phyloP scores from a whole-genome alignment of 805 yeast species.

The Sugiyamaella mastotermitis region DNA sequence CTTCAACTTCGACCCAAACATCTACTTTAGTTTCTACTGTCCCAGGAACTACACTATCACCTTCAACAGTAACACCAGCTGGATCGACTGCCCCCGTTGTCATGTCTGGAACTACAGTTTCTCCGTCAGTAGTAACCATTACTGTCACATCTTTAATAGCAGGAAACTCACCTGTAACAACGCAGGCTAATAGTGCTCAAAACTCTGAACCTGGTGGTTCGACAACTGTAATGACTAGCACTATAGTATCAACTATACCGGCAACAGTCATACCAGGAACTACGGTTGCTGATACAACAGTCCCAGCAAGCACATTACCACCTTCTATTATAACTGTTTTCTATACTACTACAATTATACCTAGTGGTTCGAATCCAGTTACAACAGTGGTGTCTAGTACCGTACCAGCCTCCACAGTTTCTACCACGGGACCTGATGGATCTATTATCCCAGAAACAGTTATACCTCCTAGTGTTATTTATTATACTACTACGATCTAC shows the following conservation, averaged over 20 bases:
- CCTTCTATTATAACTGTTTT: constrained; percentile 4
- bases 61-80: constrained; percentile 2
- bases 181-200: too few species aligned
- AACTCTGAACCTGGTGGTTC: not conserved
- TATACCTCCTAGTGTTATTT: not conserved
- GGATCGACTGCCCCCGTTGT: too few species aligned
- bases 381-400: not conserved
- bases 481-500: too few species aligned
- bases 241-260: not conserved
- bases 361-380: too few species aligned
- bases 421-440: not conserved
- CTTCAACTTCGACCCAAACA: constrained; percentile 6
- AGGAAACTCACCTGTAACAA: not conserved
- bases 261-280: constrained; percentile 15
- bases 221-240: not conserved
- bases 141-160: too few species aligned
- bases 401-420: not conserved
- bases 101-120: constrained; percentile 1
- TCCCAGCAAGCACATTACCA: constrained; percentile 6
- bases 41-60: constrained; percentile 9
- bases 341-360: constrained; percentile 1
- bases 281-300: constrained; percentile 8
- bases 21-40: constrained; percentile 1
- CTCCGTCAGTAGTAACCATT: constrained; percentile 6
- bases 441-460: not conserved